Evolutionary conservation across 768 basidiomycete species (phyloP).

Genomic region (Boletus subparvulus): DNA sequence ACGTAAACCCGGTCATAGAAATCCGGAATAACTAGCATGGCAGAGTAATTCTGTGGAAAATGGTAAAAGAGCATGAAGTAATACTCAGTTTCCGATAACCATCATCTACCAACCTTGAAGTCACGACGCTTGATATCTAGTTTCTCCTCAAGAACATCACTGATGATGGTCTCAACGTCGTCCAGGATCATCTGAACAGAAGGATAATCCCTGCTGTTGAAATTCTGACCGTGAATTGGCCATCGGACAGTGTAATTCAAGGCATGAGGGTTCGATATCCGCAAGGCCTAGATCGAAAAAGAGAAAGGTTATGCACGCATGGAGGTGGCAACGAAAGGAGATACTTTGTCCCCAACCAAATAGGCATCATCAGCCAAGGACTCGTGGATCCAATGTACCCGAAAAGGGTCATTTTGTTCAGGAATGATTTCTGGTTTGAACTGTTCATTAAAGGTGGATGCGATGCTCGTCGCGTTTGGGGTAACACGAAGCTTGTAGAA

Average conservation of each 20-base stretch:
- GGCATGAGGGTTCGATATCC: conserved; percentile 62
- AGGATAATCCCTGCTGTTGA: conserved; percentile 79
- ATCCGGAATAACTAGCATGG: conserved; percentile 89
- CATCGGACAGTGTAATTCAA: conserved; percentile 75
- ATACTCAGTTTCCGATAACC: not conserved
- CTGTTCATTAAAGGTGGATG: conserved; percentile 76
- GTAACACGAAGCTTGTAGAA: conserved; percentile 82
- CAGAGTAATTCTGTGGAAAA: conserved; percentile 70
- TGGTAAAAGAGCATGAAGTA: not conserved
- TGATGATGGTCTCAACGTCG: conserved; percentile 74
- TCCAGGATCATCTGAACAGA: conserved; percentile 68
- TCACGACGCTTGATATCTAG: conserved; percentile 52
- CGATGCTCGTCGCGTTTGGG: conserved; percentile 66
- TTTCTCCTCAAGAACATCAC: conserved; percentile 57
- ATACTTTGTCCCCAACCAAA: conserved; percentile 71
- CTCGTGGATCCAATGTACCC: conserved; percentile 79
- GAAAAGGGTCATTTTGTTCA: conserved; percentile 79
- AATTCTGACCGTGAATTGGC: conserved; percentile 79
- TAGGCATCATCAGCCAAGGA: conserved; percentile 44
- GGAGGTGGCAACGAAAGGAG: conserved; percentile 1
- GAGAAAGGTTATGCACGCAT: conserved; percentile 4
- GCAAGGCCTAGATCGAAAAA: conserved; percentile 56
- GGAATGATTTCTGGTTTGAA: conserved; percentile 85
- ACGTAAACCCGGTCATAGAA: conserved; percentile 85
- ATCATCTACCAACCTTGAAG: conserved; percentile 52